phyloP scores from a whole-genome alignment of 2,329 filamentous ascomycete species.

The Aspergillaceae sp. region DNA sequence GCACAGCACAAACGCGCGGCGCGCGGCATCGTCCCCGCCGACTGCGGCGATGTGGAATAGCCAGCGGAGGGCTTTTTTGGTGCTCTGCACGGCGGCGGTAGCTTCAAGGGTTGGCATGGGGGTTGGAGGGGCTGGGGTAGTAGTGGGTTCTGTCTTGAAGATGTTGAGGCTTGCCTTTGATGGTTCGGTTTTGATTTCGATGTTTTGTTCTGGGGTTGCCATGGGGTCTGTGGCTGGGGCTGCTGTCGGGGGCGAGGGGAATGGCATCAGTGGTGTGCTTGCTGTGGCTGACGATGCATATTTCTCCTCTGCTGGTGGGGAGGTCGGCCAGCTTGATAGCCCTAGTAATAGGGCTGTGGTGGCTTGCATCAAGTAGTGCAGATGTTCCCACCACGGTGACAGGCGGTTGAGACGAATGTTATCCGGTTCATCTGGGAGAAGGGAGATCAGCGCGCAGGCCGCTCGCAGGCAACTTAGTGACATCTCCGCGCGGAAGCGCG shows the following conservation, averaged over 20 bases:
- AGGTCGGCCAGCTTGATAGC: constrained; percentile 18
- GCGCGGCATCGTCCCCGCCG: constrained; percentile 20
- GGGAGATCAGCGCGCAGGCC: constrained; percentile 27
- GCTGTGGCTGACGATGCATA: background rate
- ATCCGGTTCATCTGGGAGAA: constrained; percentile 30
- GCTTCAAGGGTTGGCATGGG: constrained; percentile 4
- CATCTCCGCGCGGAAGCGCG: constrained; percentile 13
- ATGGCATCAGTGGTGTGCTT: too few relatives aligned
- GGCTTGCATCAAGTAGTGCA: constrained; percentile 38
- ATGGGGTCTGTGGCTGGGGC: background rate
- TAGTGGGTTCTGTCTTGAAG: too few relatives aligned
- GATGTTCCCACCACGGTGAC: constrained; percentile 36
- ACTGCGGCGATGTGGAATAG: constrained; percentile 23
- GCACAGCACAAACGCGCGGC: constrained; percentile 29
- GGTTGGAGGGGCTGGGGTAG: background rate
- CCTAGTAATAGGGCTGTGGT: constrained; percentile 33
- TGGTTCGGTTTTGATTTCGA: background rate
- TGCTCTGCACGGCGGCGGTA: constrained; percentile 13
- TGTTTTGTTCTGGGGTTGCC: background rate
- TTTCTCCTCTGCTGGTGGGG: constrained; percentile 9
- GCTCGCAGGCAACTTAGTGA: constrained; percentile 31
- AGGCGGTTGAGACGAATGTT: constrained; percentile 25
- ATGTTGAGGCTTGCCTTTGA: background rate
- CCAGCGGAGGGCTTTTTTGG: constrained; percentile 33
- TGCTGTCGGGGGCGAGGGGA: too few relatives aligned